Conservation (phyloP, 805 yeast genomes). For the Ogataea naganishii region DNA sequence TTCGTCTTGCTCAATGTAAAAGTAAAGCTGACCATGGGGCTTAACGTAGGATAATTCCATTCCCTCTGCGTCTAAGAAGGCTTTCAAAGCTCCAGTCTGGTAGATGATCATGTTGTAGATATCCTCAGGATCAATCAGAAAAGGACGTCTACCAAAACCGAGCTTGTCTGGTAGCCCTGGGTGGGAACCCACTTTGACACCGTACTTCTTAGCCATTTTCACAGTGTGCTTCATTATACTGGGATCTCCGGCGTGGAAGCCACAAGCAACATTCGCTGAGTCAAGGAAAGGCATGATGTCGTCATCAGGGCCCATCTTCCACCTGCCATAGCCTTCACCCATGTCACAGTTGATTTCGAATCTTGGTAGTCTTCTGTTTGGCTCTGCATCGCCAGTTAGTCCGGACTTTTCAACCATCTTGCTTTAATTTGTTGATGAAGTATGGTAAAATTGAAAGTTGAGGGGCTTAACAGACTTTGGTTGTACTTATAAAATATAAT, state of each 20-base stretch:
- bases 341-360: conserved; percentile 26
- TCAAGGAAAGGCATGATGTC: conserved; percentile 31
- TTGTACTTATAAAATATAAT: too few relatives aligned
- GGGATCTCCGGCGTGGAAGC: conserved; percentile 31
- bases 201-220: conserved; percentile 23
- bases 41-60: conserved; percentile 24
- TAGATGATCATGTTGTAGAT: conserved; percentile 26
- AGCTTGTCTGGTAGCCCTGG: conserved; percentile 30
- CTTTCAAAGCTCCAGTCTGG: conserved; percentile 31
- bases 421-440: too few relatives aligned
- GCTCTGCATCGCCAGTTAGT: too few relatives aligned
- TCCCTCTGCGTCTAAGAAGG: conserved; percentile 27
- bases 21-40: conserved; percentile 31
- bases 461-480: too few relatives aligned
- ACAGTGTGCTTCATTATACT: conserved; percentile 27
- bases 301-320: conserved; percentile 30
- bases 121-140: conserved; percentile 28
- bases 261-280: conserved; percentile 32
- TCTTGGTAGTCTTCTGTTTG: too few relatives aligned
- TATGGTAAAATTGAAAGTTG: too few relatives aligned
- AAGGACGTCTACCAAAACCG: conserved; percentile 31
- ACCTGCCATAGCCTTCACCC: conserved; percentile 30
- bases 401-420: too few relatives aligned
- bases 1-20: conserved; percentile 27
- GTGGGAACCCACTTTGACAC: conserved; percentile 30